Evolutionary conservation across 768 basidiomycete genomes (phyloP), one percentile per base, ranked within the genome.

Genomic region (Leccinum variicolor): DNA sequence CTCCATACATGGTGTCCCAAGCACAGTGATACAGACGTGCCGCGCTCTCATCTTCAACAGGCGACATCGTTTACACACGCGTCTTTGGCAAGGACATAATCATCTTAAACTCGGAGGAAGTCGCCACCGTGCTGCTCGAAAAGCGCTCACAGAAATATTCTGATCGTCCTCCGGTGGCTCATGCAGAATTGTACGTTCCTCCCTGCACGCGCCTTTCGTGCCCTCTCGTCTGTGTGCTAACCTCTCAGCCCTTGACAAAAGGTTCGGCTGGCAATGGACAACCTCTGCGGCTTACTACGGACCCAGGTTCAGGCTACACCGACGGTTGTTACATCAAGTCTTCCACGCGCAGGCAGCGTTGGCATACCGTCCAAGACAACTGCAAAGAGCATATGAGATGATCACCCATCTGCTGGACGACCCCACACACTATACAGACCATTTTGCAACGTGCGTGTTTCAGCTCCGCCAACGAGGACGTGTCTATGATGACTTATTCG

Each of bases 121-220:
- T 73, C 10, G 77, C 76, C 34, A 71, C 73, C n/a, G 81, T 81
- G 43, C 68, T 85, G 25, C 68, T 85, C 31, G 83, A 84, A 36
- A 80, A 76, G 62, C 76, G 80, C 31, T 78, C 82, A 49, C 64
- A 76, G 10, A 79, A 79, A 25, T 84, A 84, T 63, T 84, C 81
- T 48, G 58, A 61, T 52, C 55, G 64, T 8, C 62, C 66, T 6
- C 7, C 15, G 1, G 46, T 46, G 6, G 11, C 47, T 28, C 47
- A 25, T 17, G 47, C 17, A 69, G 65, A 46, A 6, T 23, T 46
- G 45, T 46, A 2, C 11, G 39, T 41, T 41, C 39, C 15, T 41
- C n/a, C 39, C n/a, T 41, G n/a, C 29, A 29, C 28, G 28, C 17
- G 36, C 13, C 17, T 39, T 39, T 9, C 8, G 17, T 39, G 36